Evolutionary conservation across 805 yeast genomes (phyloP).

Genomic region (Candida taoyuanica): DNA sequence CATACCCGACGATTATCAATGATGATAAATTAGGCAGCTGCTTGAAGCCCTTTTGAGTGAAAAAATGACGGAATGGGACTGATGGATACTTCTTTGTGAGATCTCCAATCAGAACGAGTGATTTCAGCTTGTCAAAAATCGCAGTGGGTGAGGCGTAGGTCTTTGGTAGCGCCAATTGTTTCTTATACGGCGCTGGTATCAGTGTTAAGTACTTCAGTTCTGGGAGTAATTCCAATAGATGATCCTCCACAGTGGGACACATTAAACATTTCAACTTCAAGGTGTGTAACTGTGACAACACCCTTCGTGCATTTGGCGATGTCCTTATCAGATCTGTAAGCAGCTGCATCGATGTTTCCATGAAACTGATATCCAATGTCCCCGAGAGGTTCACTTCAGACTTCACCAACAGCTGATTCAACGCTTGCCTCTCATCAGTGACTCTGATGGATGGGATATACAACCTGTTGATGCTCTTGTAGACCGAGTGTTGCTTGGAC

Average conservation of each 20-base stretch:
- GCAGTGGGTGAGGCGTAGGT: conserved; percentile 1
- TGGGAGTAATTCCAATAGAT: conserved; percentile 13
- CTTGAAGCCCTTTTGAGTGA: conserved; percentile 7
- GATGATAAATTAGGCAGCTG: conserved; percentile 16
- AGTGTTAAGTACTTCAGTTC: conserved; percentile 17
- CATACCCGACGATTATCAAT: conserved; percentile 22
- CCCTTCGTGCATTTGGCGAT: conserved; percentile 1
- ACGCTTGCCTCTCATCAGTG: conserved; percentile 20
- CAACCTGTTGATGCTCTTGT: conserved; percentile 10
- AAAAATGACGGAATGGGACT: conserved; percentile 20
- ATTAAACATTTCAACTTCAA: conserved; percentile 18
- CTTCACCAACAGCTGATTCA: conserved; percentile 11
- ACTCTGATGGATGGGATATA: conserved; percentile 15
- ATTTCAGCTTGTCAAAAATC: conserved; percentile 10
- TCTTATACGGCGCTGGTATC: conserved; percentile 8
- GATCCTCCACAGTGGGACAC: conserved; percentile 19
- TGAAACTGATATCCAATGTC: conserved; percentile 14
- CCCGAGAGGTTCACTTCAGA: conserved; percentile 8
- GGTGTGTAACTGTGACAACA: conserved; percentile 4
- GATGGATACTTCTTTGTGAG: conserved; percentile 14
- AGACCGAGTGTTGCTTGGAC: conserved; percentile 7
- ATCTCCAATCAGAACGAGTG: conserved; percentile 19
- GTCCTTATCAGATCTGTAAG: conserved; percentile 11
- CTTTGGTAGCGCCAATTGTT: conserved; percentile 8
- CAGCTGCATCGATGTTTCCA: conserved; percentile 15